Evolutionary conservation across 148 eudicot species (phyloP).

Genomic region (Gaultheria prostrata): DNA sequence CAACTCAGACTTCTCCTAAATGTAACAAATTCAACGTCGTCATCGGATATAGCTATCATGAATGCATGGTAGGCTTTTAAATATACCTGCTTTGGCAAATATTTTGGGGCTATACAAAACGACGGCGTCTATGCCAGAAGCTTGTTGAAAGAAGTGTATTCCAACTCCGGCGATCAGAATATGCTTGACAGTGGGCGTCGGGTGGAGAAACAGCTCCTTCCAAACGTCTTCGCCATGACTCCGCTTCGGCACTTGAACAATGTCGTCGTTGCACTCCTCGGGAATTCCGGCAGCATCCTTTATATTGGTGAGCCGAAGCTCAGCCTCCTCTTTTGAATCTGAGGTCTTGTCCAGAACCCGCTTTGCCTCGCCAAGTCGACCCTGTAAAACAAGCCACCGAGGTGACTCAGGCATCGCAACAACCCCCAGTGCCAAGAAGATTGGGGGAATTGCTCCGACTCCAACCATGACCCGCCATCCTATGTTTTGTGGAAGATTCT

Average conservation of each 20-base stretch:
- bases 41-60: too few relatives aligned
- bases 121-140: constrained; percentile 37
- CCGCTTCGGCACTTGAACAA: constrained; percentile 16
- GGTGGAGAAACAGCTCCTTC: constrained; percentile 34
- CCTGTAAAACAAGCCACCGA: constrained; percentile 40
- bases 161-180: constrained; percentile 35
- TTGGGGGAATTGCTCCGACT: not conserved
- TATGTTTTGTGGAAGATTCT: not conserved
- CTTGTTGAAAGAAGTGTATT: constrained; percentile 39
- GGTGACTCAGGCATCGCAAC: constrained; percentile 45
- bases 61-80: too few relatives aligned
- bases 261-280: constrained; percentile 24
- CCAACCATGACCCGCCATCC: constrained; percentile 13
- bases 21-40: too few relatives aligned
- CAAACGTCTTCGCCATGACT: constrained; percentile 29
- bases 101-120: constrained; percentile 41
- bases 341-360: constrained; percentile 27
- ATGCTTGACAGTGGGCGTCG: constrained; percentile 30
- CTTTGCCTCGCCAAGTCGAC: constrained; percentile 32
- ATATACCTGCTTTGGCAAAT: constrained; percentile 35
- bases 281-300: constrained; percentile 38
- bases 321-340: constrained; percentile 29
- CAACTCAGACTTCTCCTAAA: too few relatives aligned
- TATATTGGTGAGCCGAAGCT: constrained; percentile 28
- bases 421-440: constrained; percentile 26